Evolutionary conservation across 805 yeast species (phyloP), one percentile per base, ranked within the genome.

Genomic region (Cyberlindnera misumaiensis): DNA sequence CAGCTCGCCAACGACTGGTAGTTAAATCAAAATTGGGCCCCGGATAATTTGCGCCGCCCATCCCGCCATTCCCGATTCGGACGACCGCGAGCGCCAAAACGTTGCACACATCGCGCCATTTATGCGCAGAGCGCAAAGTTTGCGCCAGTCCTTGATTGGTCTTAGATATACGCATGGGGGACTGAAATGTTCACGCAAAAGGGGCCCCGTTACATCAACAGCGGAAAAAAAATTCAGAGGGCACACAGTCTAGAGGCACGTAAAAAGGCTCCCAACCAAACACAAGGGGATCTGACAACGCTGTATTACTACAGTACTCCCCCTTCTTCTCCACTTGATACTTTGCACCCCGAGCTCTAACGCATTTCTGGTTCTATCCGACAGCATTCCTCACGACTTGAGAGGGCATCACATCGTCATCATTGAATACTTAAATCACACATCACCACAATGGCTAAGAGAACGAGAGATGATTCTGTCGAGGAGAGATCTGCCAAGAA

Each of bases 401-500:
- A 20, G 8, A 20, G 24, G 8, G 24, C 24, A 6, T 20, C 24
- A 8, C 28, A 27, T 16, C 5, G 5, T 5, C 16, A 28, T 28
- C 30, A 5, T 10, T 13, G 11, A 28, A 28, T n/a, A 13, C 30
- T 16, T n/a, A 13, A 10, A 12, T 15, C 17, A 27, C 31, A 15
- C 14, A 16, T 8, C 13, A 33, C 15, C 13, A 33, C 15, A 29
- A 40, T 40, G 50, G 29, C 45, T 22, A 45, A 46, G 36, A 45
- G 51, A 42, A 32, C 28, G 11, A 48, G 54, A 42, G 56, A 48
- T 10, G 22, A 34, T 1, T 32, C 36, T 9, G 30, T n/a, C 12
- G 45, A 37, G 11, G 53, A 43, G 14, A 38, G 46, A 17, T 27
- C 46, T 9, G 4, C 35, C 5, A 54, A 54, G 46, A 52, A 49